Conservation (phyloP, 192 early-diverging fungal species). For the Funneliformis mosseae region DNA sequence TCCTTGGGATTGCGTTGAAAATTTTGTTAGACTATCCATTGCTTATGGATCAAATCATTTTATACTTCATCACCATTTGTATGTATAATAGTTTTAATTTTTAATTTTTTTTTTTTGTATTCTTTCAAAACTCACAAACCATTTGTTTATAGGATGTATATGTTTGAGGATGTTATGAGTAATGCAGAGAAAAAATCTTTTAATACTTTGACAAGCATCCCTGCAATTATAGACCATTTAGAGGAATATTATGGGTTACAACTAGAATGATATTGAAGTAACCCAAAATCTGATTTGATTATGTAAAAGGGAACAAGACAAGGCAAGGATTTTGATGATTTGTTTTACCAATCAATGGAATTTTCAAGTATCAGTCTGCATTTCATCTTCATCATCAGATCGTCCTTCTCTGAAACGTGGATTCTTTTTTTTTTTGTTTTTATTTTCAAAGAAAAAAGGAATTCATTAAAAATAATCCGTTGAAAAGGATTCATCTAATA, state of each 20-base stretch:
- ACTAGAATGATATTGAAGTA: not conserved
- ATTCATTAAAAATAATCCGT: not conserved
- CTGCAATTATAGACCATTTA: slow-evolving; percentile 82
- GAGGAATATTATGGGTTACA: slow-evolving; percentile 53
- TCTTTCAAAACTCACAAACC: not conserved
- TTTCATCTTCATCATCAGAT: slow-evolving; percentile 46
- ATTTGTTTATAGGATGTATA: slow-evolving; percentile 66
- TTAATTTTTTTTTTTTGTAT: not conserved
- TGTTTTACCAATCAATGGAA: not conserved
- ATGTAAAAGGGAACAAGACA: no score
- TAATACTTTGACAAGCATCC: slow-evolving; percentile 75
- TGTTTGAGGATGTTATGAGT: slow-evolving; percentile 86
- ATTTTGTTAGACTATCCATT: slow-evolving; percentile 67
- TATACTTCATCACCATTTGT: slow-evolving; percentile 92
- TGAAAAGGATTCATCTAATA: not conserved
- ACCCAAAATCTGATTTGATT: no score
- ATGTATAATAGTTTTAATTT: not conserved
- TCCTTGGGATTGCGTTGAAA: slow-evolving; percentile 79
- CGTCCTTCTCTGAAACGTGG: slow-evolving; percentile 47
- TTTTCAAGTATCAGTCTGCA: slow-evolving; percentile 18
- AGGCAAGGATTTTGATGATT: no score
- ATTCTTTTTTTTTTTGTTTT: slow-evolving; percentile 28
- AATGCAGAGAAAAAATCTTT: slow-evolving; percentile 85
- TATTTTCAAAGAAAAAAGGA: not conserved
- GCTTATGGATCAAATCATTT: slow-evolving; percentile 81